phyloP scores from a whole-genome alignment of 345 rosid species.

The Draba incana region DNA sequence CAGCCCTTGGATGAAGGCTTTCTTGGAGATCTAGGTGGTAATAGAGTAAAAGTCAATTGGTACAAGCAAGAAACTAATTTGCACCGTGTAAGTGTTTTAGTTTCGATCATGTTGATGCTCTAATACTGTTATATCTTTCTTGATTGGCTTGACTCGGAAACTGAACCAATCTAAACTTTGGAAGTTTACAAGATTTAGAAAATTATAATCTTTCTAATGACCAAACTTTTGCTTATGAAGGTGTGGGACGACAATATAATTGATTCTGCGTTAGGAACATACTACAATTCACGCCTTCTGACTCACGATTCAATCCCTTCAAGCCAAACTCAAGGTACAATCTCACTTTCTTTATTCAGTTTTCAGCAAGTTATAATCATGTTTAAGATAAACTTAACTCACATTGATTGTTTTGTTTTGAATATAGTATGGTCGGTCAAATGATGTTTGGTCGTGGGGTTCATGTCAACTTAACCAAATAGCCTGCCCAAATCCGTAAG shows the following conservation, averaged over 20 bases:
- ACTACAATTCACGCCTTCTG: constrained; percentile 63
- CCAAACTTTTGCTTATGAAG: constrained; percentile 42
- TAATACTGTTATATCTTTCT: background rate
- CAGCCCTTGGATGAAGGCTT: constrained; percentile 92
- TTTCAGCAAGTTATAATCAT: background rate
- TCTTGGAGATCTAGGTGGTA: constrained; percentile 84
- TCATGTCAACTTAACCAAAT: constrained; percentile 55
- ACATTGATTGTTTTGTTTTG: background rate
- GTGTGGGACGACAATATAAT: constrained; percentile 93
- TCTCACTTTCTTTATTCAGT: constrained; percentile 21
- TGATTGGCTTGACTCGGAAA: background rate
- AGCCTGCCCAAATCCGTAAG: constrained; percentile 81
- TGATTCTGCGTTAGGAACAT: constrained; percentile 70
- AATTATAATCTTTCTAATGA: no score
- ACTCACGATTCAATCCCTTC: constrained; percentile 68
- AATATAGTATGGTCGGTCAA: constrained; percentile 64
- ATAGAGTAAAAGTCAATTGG: constrained; percentile 71
- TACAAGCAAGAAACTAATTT: constrained; percentile 72
- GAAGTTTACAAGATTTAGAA: no score
- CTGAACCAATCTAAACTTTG: background rate
- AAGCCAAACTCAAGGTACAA: constrained; percentile 59
- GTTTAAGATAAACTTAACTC: background rate
- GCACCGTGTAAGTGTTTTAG: constrained; percentile 67
- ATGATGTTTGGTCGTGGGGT: constrained; percentile 59
- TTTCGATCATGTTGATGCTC: background rate